Percentiles rank a stretch among this genome's conserved stretches.
Evolutionary conservation across 768 basidiomycete species (phyloP).

Genomic region (Russula olivacea): DNA sequence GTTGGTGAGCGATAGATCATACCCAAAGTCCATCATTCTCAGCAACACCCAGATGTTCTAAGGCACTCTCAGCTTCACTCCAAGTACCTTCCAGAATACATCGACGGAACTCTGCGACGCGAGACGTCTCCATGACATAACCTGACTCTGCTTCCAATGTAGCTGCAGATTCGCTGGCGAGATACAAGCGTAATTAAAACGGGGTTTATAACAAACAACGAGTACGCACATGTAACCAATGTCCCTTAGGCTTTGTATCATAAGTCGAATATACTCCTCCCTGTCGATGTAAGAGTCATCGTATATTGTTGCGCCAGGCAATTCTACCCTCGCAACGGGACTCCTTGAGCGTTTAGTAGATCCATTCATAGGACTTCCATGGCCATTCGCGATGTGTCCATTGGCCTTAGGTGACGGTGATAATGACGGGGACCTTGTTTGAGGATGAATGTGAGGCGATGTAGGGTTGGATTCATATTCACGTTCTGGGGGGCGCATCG

Average conservation of each 20-base stretch:
- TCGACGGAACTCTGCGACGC: slow-evolving; percentile 74
- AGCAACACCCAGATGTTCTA: slow-evolving; percentile 62
- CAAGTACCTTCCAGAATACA: slow-evolving; percentile 77
- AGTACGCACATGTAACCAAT: slow-evolving; percentile 56
- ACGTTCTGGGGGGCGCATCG: slow-evolving; percentile 24
- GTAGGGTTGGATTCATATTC: slow-evolving; percentile 21
- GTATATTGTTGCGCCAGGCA: slow-evolving; percentile 71
- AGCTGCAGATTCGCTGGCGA: slow-evolving; percentile 73
- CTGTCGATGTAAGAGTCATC: slow-evolving; percentile 75
- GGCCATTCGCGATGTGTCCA: slow-evolving; percentile 29
- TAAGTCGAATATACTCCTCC: slow-evolving; percentile 85
- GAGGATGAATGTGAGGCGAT: slow-evolving; percentile 15
- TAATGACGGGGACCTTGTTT: slow-evolving; percentile 19
- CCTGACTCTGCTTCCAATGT: slow-evolving; percentile 92
- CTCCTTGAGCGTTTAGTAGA: slow-evolving; percentile 43
- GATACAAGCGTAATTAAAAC: slow-evolving; percentile 22
- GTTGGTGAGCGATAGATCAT: slow-evolving; percentile 27
- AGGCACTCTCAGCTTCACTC: slow-evolving; percentile 66
- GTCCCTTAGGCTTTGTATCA: slow-evolving; percentile 85
- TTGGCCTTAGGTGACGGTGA: slow-evolving; percentile 20
- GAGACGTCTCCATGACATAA: slow-evolving; percentile 71
- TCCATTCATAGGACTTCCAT: slow-evolving; percentile 39
- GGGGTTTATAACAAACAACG: neutral
- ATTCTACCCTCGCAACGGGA: slow-evolving; percentile 52
- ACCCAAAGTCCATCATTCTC: slow-evolving; percentile 69